Conservation (phyloP, 2,329 filamentous ascomycete genomes). For the Fusarium hainanense region DNA sequence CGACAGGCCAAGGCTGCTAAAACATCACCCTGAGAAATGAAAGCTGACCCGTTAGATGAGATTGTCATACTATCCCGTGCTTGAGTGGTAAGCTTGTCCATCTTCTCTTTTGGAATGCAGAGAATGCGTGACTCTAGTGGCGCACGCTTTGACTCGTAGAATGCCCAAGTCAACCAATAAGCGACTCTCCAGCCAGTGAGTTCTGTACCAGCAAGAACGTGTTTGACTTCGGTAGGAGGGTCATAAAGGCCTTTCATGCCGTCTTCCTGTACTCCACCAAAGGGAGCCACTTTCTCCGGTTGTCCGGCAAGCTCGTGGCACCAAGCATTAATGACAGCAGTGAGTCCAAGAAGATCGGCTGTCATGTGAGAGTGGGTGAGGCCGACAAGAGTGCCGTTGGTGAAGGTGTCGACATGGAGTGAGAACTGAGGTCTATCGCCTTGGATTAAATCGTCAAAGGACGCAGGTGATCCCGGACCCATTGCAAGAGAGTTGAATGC, state of each 20-base stretch:
- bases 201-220: slow-evolving; percentile 9
- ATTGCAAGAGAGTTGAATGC: slow-evolving; percentile 20
- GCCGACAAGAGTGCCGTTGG: slow-evolving; percentile 22
- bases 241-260: background rate
- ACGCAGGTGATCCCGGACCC: slow-evolving; percentile 1
- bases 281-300: background rate
- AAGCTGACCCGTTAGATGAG: background rate
- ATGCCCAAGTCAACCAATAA: background rate
- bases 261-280: background rate
- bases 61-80: slow-evolving; percentile 2
- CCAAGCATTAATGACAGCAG: slow-evolving; percentile 22
- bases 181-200: slow-evolving; percentile 19
- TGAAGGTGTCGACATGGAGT: slow-evolving; percentile 21
- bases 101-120: slow-evolving; percentile 2
- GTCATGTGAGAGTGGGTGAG: slow-evolving; percentile 17
- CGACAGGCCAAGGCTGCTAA: slow-evolving; percentile 11
- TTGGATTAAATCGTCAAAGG: slow-evolving; percentile 16
- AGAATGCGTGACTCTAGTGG: background rate
- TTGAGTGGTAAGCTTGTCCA: background rate
- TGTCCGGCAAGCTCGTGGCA: slow-evolving; percentile 5
- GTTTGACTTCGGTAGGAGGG: background rate
- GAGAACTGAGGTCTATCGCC: slow-evolving; percentile 19
- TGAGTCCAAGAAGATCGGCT: slow-evolving; percentile 19
- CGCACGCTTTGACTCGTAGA: background rate
- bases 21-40: slow-evolving; percentile 16